Percentiles rank a stretch among this genome's conserved stretches.
Evolutionary conservation across 345 rosid genomes (phyloP).

Genomic region (Heritiera fomes): DNA sequence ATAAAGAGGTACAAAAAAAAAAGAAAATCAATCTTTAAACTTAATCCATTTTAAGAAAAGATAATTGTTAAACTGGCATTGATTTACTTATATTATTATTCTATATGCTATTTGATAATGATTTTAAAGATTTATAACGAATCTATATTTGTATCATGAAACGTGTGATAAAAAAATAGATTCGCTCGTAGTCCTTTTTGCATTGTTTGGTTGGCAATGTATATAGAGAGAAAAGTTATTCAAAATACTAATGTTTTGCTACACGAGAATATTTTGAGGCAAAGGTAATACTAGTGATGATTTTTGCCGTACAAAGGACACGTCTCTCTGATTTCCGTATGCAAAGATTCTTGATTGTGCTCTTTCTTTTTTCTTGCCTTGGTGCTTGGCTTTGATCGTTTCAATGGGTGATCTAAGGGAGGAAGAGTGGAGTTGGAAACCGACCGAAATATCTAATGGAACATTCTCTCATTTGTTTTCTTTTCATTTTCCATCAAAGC

Average conservation of each 20-base stretch:
- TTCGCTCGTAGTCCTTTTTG: not conserved
- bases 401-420: slow-evolving; percentile 20
- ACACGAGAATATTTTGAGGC: not conserved
- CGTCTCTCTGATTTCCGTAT: slow-evolving; percentile 32
- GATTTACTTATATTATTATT: not conserved
- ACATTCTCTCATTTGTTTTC: slow-evolving; percentile 16
- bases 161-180: not conserved
- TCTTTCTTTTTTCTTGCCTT: not conserved
- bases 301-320: slow-evolving; percentile 31
- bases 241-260: not conserved
- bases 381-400: slow-evolving; percentile 16
- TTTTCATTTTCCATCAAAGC: not conserved
- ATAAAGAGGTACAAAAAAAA: too few species aligned
- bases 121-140: not conserved
- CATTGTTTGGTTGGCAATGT: not conserved
- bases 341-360: slow-evolving; percentile 27
- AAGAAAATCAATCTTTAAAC: too few species aligned
- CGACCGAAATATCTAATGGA: slow-evolving; percentile 36
- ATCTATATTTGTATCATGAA: too few species aligned
- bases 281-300: not conserved
- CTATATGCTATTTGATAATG: not conserved
- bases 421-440: slow-evolving; percentile 29
- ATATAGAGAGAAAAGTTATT: not conserved
- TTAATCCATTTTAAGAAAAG: too few species aligned
- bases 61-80: too few species aligned